Conservation (phyloP, 768 basidiomycete genomes). For the Xerocomellus chrysenteron region DNA sequence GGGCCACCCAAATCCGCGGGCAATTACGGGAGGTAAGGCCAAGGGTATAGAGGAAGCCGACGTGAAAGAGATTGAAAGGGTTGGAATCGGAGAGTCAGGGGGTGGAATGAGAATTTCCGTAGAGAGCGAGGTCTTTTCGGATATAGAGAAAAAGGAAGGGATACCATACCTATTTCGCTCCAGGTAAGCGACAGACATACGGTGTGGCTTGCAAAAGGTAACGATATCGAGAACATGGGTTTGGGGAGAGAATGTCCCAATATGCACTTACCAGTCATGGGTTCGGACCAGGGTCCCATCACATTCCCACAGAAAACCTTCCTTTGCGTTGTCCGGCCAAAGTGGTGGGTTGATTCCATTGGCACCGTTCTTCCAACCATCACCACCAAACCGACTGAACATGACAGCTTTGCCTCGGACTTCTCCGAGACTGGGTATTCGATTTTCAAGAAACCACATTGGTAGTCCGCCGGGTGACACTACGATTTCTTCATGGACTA, state of each 20-base stretch:
- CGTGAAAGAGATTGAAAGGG: conserved; percentile 74
- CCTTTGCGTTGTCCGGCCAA: conserved; percentile 80
- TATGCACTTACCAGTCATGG: conserved; percentile 73
- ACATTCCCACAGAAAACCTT: conserved; percentile 79
- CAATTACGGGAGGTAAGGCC: conserved; percentile 72
- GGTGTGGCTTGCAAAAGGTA: not conserved
- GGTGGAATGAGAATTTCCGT: conserved; percentile 52
- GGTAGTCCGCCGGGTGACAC: conserved; percentile 46
- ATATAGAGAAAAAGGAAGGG: conserved; percentile 74
- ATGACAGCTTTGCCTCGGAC: conserved; percentile 83
- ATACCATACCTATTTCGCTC: conserved; percentile 66
- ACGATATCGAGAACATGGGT: not conserved
- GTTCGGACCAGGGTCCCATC: conserved; percentile 66
- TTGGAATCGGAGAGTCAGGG: conserved; percentile 36
- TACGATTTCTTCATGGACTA: conserved; percentile 65
- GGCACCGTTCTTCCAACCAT: conserved; percentile 69
- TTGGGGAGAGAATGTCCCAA: not conserved
- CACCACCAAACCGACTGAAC: conserved; percentile 75
- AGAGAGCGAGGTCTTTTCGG: conserved; percentile 72
- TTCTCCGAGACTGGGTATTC: conserved; percentile 78
- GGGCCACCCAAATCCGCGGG: conserved; percentile 85
- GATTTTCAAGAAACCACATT: conserved; percentile 84
- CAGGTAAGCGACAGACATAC: conserved; percentile 3
- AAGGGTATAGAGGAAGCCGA: conserved; percentile 82
- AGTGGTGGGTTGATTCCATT: conserved; percentile 83